phyloP scores from a whole-genome alignment of 2,329 filamentous ascomycete species.

The Colletotrichum godetiae region DNA sequence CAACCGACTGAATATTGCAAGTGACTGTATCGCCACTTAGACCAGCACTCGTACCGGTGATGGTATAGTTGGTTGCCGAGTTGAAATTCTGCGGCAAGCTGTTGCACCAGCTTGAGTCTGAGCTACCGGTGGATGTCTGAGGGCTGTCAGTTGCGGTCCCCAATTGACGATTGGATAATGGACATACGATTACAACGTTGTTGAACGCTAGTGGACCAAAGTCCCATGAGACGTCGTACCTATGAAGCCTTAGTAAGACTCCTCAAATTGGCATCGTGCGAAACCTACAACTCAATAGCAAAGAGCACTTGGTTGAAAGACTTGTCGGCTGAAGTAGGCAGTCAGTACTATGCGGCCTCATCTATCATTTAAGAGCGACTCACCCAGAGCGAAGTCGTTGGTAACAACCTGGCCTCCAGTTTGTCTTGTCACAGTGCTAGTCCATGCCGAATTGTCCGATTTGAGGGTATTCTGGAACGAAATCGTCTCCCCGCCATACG shows the following conservation, averaged over 20 bases:
- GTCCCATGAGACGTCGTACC: background rate
- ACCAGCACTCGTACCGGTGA: background rate
- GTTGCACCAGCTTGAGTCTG: background rate
- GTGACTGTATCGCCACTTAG: background rate
- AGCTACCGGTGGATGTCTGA: background rate
- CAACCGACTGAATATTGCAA: background rate
- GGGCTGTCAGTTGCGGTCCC: background rate
- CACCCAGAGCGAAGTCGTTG: background rate
- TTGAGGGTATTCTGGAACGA: background rate
- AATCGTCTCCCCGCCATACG: constrained; percentile 44
- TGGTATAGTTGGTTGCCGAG: background rate
- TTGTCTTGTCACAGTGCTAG: background rate
- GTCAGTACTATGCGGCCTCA: background rate
- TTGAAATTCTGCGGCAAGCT: background rate
- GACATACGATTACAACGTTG: background rate
- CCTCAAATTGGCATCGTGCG: background rate
- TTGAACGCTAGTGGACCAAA: background rate
- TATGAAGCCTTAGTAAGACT: background rate
- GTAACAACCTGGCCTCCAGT: background rate
- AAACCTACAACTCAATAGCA: background rate
- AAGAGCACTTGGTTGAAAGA: background rate
- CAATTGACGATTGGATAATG: background rate
- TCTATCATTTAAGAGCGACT: background rate
- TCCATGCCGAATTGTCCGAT: background rate
- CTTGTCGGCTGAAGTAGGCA: background rate